Evolutionary conservation across 345 rosid genomes (phyloP).

Genomic region (Bruguiera gymnorhiza): DNA sequence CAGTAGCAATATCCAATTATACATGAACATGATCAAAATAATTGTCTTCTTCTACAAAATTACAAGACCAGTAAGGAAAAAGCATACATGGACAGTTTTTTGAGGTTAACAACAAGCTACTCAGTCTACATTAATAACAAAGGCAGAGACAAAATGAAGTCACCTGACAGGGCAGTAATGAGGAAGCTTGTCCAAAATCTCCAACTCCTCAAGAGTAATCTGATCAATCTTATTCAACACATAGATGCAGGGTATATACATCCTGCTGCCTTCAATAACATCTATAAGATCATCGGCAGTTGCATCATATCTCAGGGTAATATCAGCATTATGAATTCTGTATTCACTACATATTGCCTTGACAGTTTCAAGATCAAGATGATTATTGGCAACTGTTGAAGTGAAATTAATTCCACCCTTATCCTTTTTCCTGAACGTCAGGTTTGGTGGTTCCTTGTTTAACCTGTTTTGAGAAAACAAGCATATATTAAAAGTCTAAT

Average conservation of each 20-base stretch:
- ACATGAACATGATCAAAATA: background rate
- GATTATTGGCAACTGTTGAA: constrained; percentile 76
- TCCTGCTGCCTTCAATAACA: constrained; percentile 95
- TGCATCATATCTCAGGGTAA: constrained; percentile 90
- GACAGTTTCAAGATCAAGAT: constrained; percentile 92
- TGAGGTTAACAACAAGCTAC: no score
- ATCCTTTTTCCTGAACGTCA: constrained; percentile 96
- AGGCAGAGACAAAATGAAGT: background rate
- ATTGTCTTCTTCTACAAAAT: background rate
- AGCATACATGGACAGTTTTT: no score
- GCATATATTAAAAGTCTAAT: background rate
- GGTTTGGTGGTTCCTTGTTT: constrained; percentile 97
- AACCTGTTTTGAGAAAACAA: constrained; percentile 47
- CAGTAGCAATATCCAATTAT: background rate
- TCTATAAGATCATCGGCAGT: constrained; percentile 99
- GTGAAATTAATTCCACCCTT: constrained; percentile 95
- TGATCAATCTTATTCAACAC: constrained; percentile 94
- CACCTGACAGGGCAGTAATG: constrained; percentile 99
- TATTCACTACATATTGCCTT: constrained; percentile 98
- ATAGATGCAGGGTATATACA: constrained; percentile 97
- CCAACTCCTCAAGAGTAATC: constrained; percentile 91
- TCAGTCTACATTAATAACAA: no score
- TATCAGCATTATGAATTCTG: constrained; percentile 93
- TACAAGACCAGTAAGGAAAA: no score
- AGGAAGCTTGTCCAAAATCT: constrained; percentile 95